Evolutionary conservation across 2,329 filamentous ascomycete species (phyloP).

Genomic region (Neofusicoccum kwambonambiense): DNA sequence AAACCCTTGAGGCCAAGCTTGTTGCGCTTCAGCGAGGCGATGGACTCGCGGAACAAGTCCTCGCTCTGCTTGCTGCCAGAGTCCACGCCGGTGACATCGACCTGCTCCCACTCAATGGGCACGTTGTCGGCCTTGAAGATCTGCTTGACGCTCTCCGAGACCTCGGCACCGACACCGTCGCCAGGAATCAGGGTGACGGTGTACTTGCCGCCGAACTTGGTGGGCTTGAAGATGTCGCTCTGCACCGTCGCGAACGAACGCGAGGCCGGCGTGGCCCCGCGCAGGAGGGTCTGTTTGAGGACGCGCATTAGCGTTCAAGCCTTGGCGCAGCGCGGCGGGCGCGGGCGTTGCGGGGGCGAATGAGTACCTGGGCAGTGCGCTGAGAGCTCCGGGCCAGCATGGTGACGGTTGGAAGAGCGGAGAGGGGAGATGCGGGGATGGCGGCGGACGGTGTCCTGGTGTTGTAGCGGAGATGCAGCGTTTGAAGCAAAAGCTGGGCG

Average conservation of each 20-base stretch:
- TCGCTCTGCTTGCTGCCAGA: slow-evolving; percentile 83
- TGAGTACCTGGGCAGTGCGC: slow-evolving; percentile 48
- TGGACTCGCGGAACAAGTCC: slow-evolving; percentile 91
- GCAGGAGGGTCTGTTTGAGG: slow-evolving; percentile 53
- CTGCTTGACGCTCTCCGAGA: slow-evolving; percentile 96
- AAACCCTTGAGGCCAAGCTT: slow-evolving; percentile 94
- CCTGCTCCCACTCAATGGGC: slow-evolving; percentile 97
- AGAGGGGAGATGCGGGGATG: slow-evolving; percentile 14
- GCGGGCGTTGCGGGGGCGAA: not conserved
- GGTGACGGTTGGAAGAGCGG: slow-evolving; percentile 3
- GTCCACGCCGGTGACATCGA: slow-evolving; percentile 90
- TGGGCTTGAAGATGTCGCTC: slow-evolving; percentile 97
- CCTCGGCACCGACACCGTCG: slow-evolving; percentile 97
- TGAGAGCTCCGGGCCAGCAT: slow-evolving; percentile 48
- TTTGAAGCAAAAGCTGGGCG: slow-evolving; percentile 15
- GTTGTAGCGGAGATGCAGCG: slow-evolving; percentile 15
- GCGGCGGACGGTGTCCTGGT: slow-evolving; percentile 7
- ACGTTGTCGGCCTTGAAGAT: slow-evolving; percentile 99
- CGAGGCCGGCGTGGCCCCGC: slow-evolving; percentile 50
- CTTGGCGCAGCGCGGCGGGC: slow-evolving; percentile 1
- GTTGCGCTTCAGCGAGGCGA: slow-evolving; percentile 94
- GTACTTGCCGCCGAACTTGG: slow-evolving; percentile 99
- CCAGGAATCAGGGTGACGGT: slow-evolving; percentile 96
- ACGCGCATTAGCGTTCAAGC: slow-evolving; percentile 26
- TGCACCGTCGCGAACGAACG: slow-evolving; percentile 65